Conservation (phyloP, 805 yeast genomes). For the Saturnispora gosingensis region DNA sequence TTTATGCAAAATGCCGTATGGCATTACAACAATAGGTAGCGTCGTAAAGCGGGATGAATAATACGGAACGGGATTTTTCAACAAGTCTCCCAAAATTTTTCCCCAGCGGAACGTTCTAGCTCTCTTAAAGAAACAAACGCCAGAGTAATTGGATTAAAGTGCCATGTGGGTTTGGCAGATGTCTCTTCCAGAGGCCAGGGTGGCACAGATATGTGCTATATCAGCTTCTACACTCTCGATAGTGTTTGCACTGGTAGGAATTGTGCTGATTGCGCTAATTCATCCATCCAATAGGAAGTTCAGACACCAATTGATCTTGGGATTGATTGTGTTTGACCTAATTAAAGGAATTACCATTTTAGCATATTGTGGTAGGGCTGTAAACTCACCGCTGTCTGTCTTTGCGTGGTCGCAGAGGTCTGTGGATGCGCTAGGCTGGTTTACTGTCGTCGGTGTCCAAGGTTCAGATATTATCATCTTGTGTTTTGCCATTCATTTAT, state of each 20-base stretch:
- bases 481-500: slow-evolving; percentile 76
- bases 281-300: slow-evolving; percentile 56
- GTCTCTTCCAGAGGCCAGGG: not conserved
- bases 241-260: slow-evolving; percentile 45
- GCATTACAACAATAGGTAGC: not conserved
- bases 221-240: slow-evolving; percentile 42
- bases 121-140: not conserved
- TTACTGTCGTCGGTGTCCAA: slow-evolving; percentile 71
- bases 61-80: not conserved
- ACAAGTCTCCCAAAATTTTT: not conserved
- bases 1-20: not conserved
- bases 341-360: slow-evolving; percentile 61
- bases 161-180: not conserved
- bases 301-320: slow-evolving; percentile 60
- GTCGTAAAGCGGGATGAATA: not conserved
- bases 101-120: not conserved
- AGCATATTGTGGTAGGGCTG: slow-evolving; percentile 43
- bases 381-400: not conserved
- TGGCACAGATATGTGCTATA: slow-evolving; percentile 34
- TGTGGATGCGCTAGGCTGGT: slow-evolving; percentile 65
- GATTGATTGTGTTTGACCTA: slow-evolving; percentile 63
- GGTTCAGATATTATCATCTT: slow-evolving; percentile 82
- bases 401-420: slow-evolving; percentile 26
- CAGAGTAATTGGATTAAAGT: not conserved
- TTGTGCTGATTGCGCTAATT: slow-evolving; percentile 52